phyloP scores from a whole-genome alignment of 179 eudicot species.

The Carnegiea gigantea region DNA sequence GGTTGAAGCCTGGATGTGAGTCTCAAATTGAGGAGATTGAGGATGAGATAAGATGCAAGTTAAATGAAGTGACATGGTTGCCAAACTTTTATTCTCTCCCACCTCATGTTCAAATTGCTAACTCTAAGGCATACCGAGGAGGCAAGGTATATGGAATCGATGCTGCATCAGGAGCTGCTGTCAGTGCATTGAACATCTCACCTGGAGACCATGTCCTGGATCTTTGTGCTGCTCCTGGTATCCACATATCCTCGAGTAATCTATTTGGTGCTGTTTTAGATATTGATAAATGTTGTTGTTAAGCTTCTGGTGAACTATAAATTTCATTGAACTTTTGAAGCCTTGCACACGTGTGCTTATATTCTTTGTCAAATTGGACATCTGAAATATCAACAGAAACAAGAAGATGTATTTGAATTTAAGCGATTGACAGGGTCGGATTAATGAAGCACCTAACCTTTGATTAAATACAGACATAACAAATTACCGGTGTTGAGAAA shows the following conservation, averaged over 20 bases:
- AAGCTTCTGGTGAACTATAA: too few relatives aligned
- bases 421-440: too few relatives aligned
- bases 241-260: not conserved
- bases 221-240: slow-evolving; percentile 99
- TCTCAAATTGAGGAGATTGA: slow-evolving; percentile 58
- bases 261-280: not conserved
- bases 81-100: slow-evolving; percentile 70
- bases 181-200: slow-evolving; percentile 59
- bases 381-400: too few relatives aligned
- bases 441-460: not conserved
- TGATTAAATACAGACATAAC: not conserved
- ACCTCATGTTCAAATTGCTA: slow-evolving; percentile 71
- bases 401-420: too few relatives aligned
- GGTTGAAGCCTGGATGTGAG: slow-evolving; percentile 79
- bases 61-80: slow-evolving; percentile 64
- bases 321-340: too few relatives aligned
- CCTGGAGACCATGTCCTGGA: slow-evolving; percentile 87
- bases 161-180: slow-evolving; percentile 99
- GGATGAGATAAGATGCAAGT: slow-evolving; percentile 52
- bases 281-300: not conserved
- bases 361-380: too few relatives aligned
- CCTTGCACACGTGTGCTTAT: too few relatives aligned
- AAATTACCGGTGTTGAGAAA: not conserved
- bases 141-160: slow-evolving; percentile 98
- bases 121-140: slow-evolving; percentile 63